Evolutionary conservation across 2,329 filamentous ascomycete genomes (phyloP), one percentile per base, ranked within the genome.

Genomic region (Penicillium carneum): DNA sequence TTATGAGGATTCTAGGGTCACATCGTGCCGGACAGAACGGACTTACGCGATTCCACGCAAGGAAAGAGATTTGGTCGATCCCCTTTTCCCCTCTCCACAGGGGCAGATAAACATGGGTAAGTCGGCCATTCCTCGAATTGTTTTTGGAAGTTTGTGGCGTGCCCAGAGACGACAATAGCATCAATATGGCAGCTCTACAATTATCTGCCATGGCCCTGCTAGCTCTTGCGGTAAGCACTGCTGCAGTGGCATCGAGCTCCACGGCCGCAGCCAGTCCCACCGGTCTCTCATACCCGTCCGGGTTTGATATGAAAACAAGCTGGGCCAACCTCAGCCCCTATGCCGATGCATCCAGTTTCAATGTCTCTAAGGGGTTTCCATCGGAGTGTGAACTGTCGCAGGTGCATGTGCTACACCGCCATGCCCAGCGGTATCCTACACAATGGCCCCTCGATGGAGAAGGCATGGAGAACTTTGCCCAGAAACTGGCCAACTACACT

Each of bases 351-450:
- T 12, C 34, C 0, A 60, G 64, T 11, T 74, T 75, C 51, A 54
- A 57, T 4, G 29, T 71, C 4, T 51, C 68, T 9, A 68, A 69
- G 11, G 83, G 83, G 18, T 80, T 86, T 14, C 84, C 84, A 2
- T 73, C 78, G 45, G 83, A 82, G 20, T 87, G 84, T 71, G 83
- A 85, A 69, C 73, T 86, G 57, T 81, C 83, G 57, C 83, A 85
- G 69, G 83, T 77, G 0, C 83, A 85, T 65, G 74, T 80, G 3
- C 77, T 87, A 7, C 84, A 86, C 68, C 79, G 85, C 26, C 84
- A 87, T 69, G 81, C 83, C 0, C 77, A 86, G 62, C 78, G 84
- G 33, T 86, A 85, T 50, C 82, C 83, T 4, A 83, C 79, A 2
- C 52, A 74, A 16, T 76, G 72, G 63, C 72, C 72, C 26, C 78